These are phyloP conservation scores for Colletotrichum falcatum DNA, from an alignment of 2,329 filamentous ascomycete genomes.

Conservation along the genomic window DNA sequence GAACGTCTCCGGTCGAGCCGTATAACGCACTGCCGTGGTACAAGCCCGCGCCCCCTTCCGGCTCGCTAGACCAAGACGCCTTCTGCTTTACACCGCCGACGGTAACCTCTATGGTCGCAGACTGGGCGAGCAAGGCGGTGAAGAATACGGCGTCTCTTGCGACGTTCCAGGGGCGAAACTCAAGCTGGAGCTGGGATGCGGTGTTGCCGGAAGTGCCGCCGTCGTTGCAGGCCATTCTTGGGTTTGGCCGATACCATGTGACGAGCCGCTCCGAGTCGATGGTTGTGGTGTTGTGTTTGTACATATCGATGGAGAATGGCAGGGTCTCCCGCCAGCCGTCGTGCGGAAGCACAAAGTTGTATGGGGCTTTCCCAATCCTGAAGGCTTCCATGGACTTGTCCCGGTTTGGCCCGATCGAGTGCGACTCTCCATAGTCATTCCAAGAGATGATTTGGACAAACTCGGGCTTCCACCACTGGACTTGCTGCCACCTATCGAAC, in stretches of 20 bases:
- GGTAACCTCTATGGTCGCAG: too few relatives aligned
- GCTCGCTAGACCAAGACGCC: too few relatives aligned
- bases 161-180: constrained; percentile 36
- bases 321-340: constrained; percentile 60
- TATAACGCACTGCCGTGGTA: too few relatives aligned
- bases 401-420: constrained; percentile 62
- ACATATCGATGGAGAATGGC: constrained; percentile 50
- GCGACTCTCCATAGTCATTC: constrained; percentile 65
- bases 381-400: constrained; percentile 44
- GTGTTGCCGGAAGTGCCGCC: constrained; percentile 47
- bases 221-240: constrained; percentile 41
- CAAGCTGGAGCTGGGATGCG: constrained; percentile 44
- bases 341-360: constrained; percentile 61
- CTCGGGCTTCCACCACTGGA: constrained; percentile 55
- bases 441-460: constrained; percentile 59
- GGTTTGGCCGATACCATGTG: too few relatives aligned
- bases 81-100: too few relatives aligned
- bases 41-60: constrained; percentile 45
- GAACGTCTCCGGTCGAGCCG: too few relatives aligned
- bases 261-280: too few relatives aligned
- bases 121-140: constrained; percentile 48
- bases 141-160: constrained; percentile 39
- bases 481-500: constrained; percentile 66
- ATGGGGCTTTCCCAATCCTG: constrained; percentile 50
- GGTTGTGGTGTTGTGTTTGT: constrained; percentile 47